Percentiles rank a stretch among this genome's conserved stretches.
phyloP scores from a whole-genome alignment of 805 yeast genomes.

The Cyberlindnera veronae region DNA sequence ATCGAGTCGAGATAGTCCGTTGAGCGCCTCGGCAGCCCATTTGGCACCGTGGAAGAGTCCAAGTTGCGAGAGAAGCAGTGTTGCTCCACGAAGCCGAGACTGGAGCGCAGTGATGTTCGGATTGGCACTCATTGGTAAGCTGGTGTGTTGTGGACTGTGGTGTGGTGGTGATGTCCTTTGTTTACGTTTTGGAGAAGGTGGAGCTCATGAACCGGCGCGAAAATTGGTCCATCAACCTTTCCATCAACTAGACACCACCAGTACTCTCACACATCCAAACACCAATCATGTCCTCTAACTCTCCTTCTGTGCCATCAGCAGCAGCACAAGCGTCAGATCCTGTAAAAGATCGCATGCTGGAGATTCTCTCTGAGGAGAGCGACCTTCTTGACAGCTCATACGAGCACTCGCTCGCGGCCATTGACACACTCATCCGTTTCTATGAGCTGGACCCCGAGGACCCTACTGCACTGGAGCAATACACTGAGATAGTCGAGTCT shows the following conservation, averaged over 20 bases:
- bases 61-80: conserved; percentile 46
- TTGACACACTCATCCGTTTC: conserved; percentile 18
- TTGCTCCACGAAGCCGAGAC: conserved; percentile 34
- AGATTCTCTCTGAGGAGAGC: conserved; percentile 7
- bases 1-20: conserved; percentile 41
- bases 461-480: conserved; percentile 3
- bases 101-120: conserved; percentile 2
- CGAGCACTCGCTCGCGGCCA: conserved; percentile 6
- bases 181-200: neutral
- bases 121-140: conserved; percentile 1
- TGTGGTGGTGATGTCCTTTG: conserved; percentile 1
- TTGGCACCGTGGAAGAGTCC: conserved; percentile 69
- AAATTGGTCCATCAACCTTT: no score
- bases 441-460: conserved; percentile 15
- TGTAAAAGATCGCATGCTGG: neutral
- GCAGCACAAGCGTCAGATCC: no score
- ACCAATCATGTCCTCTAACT: no score
- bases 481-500: neutral
- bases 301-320: no score
- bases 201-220: no score
- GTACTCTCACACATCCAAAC: no score
- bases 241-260: no score
- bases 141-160: no score
- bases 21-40: conserved; percentile 81
- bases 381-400: conserved; percentile 13